These are phyloP conservation scores for Uronychia setigera DNA, from an alignment of 73 alveolate genomes.

Conservation along the genomic window DNA sequence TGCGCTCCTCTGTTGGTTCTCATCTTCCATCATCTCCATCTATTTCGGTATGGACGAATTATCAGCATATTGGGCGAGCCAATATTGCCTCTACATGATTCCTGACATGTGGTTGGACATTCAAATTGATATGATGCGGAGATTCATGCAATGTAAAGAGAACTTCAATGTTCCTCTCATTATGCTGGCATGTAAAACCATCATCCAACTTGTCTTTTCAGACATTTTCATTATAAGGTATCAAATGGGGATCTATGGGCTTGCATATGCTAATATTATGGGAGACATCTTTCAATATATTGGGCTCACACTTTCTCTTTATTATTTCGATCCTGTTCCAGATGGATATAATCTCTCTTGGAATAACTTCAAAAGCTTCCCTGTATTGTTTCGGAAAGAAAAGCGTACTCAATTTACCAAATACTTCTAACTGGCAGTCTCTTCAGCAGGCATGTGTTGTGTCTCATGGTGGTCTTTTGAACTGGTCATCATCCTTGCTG, in stretches of 20 bases:
- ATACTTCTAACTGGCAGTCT: neutral
- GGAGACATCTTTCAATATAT: neutral
- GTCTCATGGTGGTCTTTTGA: constrained; percentile 21
- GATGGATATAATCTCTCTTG: neutral
- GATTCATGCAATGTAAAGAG: neutral
- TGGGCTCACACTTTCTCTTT: neutral
- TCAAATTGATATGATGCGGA: neutral
- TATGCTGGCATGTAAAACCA: neutral
- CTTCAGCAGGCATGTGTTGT: neutral
- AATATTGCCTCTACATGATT: neutral
- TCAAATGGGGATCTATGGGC: neutral
- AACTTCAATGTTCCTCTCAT: neutral
- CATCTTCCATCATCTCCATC: no score
- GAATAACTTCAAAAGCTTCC: neutral
- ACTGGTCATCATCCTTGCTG: constrained; percentile 1
- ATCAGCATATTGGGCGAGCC: no score
- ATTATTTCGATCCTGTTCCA: neutral
- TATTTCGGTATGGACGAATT: no score
- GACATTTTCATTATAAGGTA: neutral
- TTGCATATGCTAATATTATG: neutral
- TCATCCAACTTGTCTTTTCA: neutral
- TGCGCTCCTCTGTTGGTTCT: no score
- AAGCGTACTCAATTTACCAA: neutral
- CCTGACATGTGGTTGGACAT: constrained; percentile 1
- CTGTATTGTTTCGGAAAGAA: neutral